Conservation (phyloP, 176 grass and related monocot genomes). For the Cenchrus purpureus region DNA sequence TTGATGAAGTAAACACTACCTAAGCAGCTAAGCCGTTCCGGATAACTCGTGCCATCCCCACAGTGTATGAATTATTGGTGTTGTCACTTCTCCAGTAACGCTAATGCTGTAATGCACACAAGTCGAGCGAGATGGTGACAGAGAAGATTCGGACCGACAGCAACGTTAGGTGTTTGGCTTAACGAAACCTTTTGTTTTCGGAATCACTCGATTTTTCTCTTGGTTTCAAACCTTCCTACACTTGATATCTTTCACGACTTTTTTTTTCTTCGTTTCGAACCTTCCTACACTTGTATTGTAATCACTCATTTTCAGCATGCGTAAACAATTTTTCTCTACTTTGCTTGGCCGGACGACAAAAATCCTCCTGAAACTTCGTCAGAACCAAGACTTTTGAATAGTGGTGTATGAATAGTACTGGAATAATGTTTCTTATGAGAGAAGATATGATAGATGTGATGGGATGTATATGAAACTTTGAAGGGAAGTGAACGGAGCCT, state of each 20-base stretch:
- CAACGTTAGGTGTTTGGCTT: background rate
- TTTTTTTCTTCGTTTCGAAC: too few species aligned
- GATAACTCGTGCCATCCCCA: background rate
- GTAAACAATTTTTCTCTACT: background rate
- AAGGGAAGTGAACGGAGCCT: too few species aligned
- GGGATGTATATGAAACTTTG: too few species aligned
- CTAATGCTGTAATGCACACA: background rate
- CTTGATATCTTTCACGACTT: too few species aligned
- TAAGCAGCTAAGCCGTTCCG: background rate
- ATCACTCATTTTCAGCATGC: background rate
- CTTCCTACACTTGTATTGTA: too few species aligned
- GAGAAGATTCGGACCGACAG: conserved; percentile 10
- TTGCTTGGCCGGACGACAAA: background rate
- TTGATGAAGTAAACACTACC: too few species aligned
- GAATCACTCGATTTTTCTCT: background rate
- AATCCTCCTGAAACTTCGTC: background rate
- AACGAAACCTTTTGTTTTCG: background rate
- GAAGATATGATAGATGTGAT: too few species aligned
- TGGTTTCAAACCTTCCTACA: too few species aligned
- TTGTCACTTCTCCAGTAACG: conserved; percentile 4
- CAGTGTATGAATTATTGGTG: conserved; percentile 7
- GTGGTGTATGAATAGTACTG: too few species aligned
- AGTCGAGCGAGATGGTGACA: background rate
- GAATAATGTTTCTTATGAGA: too few species aligned
- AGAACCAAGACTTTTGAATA: background rate